Base-by-base conservation (phyloP, 306 rosid genomes). In the Pterocarpus macrocarpus region DNA sequence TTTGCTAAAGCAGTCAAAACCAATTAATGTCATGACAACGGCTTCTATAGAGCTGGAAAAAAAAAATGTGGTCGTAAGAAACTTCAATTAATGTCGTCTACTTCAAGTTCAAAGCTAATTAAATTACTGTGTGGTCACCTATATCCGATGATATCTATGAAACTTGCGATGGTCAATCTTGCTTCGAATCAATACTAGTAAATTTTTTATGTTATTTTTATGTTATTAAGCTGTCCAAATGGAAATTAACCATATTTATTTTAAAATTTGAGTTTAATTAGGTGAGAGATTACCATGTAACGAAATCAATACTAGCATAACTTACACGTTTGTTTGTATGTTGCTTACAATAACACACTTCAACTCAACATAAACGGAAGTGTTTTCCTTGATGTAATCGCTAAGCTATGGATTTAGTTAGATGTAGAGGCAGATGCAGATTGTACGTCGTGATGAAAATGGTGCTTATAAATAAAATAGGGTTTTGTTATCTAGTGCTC, bases 1-100 rank as follows among this genome's bases (percentile, higher is more conserved):
- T 75, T 33, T 63, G 38, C n/a, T 61, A 75, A 59, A 15, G 30
- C 71, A 63, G 43, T 62, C 61, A 76, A 63, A n/a, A 63, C 33
- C 62, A 47, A 63, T 45, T 58, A 59, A 75, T 75, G 61, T 32
- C 5, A 38, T 71, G 38, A n/a, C 52, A 38, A 36, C 65, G 4
- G 53, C 53, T 53, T 16, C 64, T 45, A 16, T 68, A 13, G 13
- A 9, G 8, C 12, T 45, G 2, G 4, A 9, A 47, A 47, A 3
- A 9, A 47, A 47, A 47, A 43, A 43, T 43, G 47, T 43, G 47
- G 8, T 43, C 8, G 47, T 47, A 10, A 14, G 53, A 68, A 70
- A 33, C n/a, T 14, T 8, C n/a, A 8, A 52, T 32, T 49, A 49
- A 49, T 32, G 44, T 32, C 44, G 8, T 7, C 13, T 2, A 4